Evolutionary conservation across 345 rosid genomes (phyloP).

Genomic region (Euphorbia lathyris): DNA sequence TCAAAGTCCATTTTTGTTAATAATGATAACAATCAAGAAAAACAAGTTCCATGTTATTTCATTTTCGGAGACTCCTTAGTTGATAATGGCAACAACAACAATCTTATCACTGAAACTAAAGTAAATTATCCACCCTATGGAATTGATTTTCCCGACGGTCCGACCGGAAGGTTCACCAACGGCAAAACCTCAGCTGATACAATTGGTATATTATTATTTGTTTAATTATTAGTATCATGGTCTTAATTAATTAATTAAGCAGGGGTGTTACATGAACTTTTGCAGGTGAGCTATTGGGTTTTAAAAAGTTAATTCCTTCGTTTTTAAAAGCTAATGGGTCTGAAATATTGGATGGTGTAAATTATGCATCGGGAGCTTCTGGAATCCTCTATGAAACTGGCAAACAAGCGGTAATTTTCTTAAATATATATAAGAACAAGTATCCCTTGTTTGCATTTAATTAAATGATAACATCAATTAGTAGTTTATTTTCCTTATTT

Average conservation of each 20-base stretch:
- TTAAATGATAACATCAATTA: too few species aligned
- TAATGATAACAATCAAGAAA: not conserved
- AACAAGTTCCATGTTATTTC: slow-evolving; percentile 32
- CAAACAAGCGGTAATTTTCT: not conserved
- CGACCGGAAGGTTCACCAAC: slow-evolving; percentile 32
- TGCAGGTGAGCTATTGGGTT: slow-evolving; percentile 13
- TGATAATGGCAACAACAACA: slow-evolving; percentile 34
- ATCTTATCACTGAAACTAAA: slow-evolving; percentile 12
- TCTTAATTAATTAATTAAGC: too few species aligned
- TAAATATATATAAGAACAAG: too few species aligned
- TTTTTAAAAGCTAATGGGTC: not conserved
- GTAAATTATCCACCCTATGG: slow-evolving; percentile 29
- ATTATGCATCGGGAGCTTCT: slow-evolving; percentile 16
- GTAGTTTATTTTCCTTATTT: too few species aligned
- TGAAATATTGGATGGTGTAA: slow-evolving; percentile 9
- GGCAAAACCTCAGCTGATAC: slow-evolving; percentile 19
- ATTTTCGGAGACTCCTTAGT: slow-evolving; percentile 34
- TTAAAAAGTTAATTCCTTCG: slow-evolving; percentile 7
- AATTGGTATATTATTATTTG: not conserved
- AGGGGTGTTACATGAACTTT: not conserved
- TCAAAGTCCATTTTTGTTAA: not conserved
- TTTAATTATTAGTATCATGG: too few species aligned
- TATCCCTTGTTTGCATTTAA: too few species aligned
- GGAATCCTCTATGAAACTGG: slow-evolving; percentile 16
- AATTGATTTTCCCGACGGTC: slow-evolving; percentile 23